Percentiles rank a stretch among this genome's conserved stretches.
Conservation (phyloP, 148 eudicot genomes). For the Rhododendron vialii region DNA sequence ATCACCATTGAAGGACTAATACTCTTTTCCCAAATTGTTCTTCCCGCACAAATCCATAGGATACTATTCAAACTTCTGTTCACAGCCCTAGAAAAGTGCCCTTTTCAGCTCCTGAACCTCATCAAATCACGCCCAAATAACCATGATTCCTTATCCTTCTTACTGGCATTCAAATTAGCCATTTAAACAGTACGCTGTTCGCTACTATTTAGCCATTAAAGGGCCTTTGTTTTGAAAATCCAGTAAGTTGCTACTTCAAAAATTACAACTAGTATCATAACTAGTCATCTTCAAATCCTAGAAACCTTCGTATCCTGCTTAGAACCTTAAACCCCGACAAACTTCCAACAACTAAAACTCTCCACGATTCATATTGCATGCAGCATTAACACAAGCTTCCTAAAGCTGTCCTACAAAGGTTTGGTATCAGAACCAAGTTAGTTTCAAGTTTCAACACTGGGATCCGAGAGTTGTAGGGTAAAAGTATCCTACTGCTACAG, state of each 20-base stretch:
- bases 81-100: background rate
- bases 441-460: background rate
- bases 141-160: background rate
- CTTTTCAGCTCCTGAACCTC: background rate
- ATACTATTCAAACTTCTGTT: background rate
- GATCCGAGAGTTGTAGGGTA: background rate
- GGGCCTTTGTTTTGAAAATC: background rate
- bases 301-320: background rate
- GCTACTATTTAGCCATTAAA: background rate
- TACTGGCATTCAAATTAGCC: background rate
- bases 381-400: background rate
- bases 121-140: background rate
- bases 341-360: background rate
- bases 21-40: background rate
- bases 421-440: background rate
- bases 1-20: background rate
- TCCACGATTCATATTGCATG: background rate
- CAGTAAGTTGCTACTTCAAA: background rate
- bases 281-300: background rate
- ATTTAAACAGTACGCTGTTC: background rate
- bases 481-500: background rate
- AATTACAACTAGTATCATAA: background rate
- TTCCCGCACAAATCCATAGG: background rate
- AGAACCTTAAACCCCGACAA: background rate
- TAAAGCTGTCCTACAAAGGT: background rate